These are phyloP conservation scores for Triticum turgidum DNA, from an alignment of 176 grass and related monocot genomes.

Conservation along the genomic window DNA sequence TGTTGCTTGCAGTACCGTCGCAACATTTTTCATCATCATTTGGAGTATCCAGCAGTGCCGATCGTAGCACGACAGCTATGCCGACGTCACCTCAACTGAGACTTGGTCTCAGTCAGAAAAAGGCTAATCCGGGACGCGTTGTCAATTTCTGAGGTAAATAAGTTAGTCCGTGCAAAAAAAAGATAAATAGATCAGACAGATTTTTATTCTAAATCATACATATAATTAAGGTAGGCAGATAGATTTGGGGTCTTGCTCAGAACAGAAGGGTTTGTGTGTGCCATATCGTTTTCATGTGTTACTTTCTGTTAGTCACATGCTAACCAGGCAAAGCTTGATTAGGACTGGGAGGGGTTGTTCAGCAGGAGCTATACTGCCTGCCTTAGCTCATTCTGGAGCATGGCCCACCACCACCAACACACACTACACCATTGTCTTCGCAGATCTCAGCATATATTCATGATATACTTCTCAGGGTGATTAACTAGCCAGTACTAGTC, in stretches of 20 bases:
- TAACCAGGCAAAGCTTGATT: neutral
- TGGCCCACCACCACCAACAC: neutral
- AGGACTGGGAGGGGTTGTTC: neutral
- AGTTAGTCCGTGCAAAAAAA: too few species aligned
- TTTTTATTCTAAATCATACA: neutral
- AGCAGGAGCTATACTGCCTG: neutral
- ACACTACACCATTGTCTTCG: neutral
- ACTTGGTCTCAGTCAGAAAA: too few species aligned
- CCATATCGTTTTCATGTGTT: neutral
- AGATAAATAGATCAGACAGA: too few species aligned
- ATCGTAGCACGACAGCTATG: too few species aligned
- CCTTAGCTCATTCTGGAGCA: neutral
- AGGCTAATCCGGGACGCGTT: too few species aligned
- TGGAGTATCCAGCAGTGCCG: too few species aligned
- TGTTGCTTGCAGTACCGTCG: too few species aligned
- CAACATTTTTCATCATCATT: too few species aligned
- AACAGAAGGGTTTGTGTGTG: neutral
- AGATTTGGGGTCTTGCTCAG: neutral
- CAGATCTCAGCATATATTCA: neutral
- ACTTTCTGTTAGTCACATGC: slow-evolving; percentile 29
- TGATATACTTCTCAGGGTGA: neutral
- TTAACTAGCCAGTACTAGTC: neutral
- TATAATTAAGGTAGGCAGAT: neutral
- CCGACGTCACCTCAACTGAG: too few species aligned
- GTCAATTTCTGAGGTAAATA: too few species aligned